These are phyloP conservation scores for Aspergillus sojae DNA, from an alignment of 2,329 filamentous ascomycete genomes.

Conservation along the genomic window DNA sequence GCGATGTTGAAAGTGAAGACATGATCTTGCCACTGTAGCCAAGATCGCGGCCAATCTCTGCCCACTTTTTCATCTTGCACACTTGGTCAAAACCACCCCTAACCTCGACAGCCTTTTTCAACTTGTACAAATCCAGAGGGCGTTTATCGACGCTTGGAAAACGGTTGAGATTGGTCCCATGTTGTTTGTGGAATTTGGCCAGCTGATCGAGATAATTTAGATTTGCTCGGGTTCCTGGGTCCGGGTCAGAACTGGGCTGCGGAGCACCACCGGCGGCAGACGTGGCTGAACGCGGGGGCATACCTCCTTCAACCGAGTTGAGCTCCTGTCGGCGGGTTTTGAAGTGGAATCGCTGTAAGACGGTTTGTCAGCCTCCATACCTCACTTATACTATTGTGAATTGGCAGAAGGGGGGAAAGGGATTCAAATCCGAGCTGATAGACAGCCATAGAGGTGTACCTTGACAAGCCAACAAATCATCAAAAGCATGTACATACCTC, in stretches of 20 bases:
- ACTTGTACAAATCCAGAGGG: slow-evolving; percentile 88
- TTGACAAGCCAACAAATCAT: background rate
- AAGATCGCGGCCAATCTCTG: slow-evolving; percentile 92
- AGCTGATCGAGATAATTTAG: slow-evolving; percentile 94
- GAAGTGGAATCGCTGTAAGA: slow-evolving; percentile 85
- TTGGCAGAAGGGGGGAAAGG: background rate
- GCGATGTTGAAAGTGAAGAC: slow-evolving; percentile 94
- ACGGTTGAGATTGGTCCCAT: slow-evolving; percentile 89
- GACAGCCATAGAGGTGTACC: background rate
- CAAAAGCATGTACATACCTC: slow-evolving; percentile 64
- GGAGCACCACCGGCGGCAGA: slow-evolving; percentile 33
- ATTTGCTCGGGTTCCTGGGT: slow-evolving; percentile 84
- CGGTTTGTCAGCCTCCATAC: slow-evolving; percentile 29
- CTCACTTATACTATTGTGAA: background rate
- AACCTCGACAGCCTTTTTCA: slow-evolving; percentile 95
- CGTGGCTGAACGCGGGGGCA: slow-evolving; percentile 34
- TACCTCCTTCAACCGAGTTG: slow-evolving; percentile 97
- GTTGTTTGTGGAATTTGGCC: slow-evolving; percentile 94
- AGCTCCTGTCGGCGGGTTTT: slow-evolving; percentile 93
- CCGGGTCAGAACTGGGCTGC: slow-evolving; percentile 42
- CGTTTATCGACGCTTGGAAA: slow-evolving; percentile 98
- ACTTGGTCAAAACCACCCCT: slow-evolving; percentile 95
- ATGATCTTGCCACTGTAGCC: slow-evolving; percentile 99
- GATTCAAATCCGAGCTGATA: background rate
- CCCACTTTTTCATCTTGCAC: slow-evolving; percentile 98